phyloP scores from a whole-genome alignment of 1,139 yeast genomes.

The Kazachstania sp. region DNA sequence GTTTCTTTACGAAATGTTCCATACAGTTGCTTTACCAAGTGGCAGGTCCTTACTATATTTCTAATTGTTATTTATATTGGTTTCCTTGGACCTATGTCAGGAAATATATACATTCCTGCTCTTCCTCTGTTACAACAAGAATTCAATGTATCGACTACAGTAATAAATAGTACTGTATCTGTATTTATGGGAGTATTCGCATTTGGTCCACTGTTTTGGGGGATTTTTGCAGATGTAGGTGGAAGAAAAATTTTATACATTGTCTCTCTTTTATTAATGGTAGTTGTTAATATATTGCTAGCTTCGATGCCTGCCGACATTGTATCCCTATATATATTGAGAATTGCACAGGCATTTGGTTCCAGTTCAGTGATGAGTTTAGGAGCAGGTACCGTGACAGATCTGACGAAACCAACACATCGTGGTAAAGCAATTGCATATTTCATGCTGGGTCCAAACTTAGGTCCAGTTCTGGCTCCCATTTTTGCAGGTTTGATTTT shows the following conservation, averaged over 20 bases:
- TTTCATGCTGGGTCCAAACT: slow-evolving; percentile 53
- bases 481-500: slow-evolving; percentile 37
- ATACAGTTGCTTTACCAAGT: slow-evolving; percentile 23
- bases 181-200: slow-evolving; percentile 52
- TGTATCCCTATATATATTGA: slow-evolving; percentile 35
- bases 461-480: slow-evolving; percentile 53
- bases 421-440: slow-evolving; percentile 46
- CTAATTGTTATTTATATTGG: slow-evolving; percentile 33
- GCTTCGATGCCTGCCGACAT: slow-evolving; percentile 44
- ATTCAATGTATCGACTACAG: slow-evolving; percentile 37
- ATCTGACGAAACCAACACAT: slow-evolving; percentile 39
- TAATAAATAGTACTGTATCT: slow-evolving; percentile 52
- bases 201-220: slow-evolving; percentile 49
- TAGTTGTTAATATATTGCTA: slow-evolving; percentile 41
- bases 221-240: slow-evolving; percentile 47
- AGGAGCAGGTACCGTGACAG: slow-evolving; percentile 52
- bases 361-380: slow-evolving; percentile 47
- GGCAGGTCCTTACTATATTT: slow-evolving; percentile 19
- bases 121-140: slow-evolving; percentile 40
- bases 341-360: slow-evolving; percentile 48
- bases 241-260: slow-evolving; percentile 48
- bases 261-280: slow-evolving; percentile 37
- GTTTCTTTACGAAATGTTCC: neutral
- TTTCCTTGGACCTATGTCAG: slow-evolving; percentile 51
- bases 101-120: slow-evolving; percentile 52